phyloP scores from a whole-genome alignment of 2,329 filamentous ascomycete species.

The Colletotrichum sansevieriae region DNA sequence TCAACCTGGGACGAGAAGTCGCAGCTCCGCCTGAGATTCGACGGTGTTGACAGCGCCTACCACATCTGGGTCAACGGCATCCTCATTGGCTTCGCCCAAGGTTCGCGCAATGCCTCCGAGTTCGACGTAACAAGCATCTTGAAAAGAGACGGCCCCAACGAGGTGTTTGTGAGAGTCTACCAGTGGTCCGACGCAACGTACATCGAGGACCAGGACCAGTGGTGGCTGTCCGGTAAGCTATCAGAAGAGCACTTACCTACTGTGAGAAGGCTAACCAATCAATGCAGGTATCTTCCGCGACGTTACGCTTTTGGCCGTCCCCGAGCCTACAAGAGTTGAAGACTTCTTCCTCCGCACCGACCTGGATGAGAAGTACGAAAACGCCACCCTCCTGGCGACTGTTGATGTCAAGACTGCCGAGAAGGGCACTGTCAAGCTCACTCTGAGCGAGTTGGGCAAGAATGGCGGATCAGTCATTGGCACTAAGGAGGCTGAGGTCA shows the following conservation, averaged over 20 bases:
- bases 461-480: slow-evolving; percentile 51
- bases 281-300: slow-evolving; percentile 72
- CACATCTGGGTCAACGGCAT: slow-evolving; percentile 77
- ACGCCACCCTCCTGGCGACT: slow-evolving; percentile 63
- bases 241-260: no score
- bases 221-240: slow-evolving; percentile 71
- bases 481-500: slow-evolving; percentile 46
- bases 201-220: slow-evolving; percentile 78
- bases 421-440: slow-evolving; percentile 55
- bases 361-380: slow-evolving; percentile 64
- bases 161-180: slow-evolving; percentile 75
- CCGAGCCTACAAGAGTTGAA: slow-evolving; percentile 63
- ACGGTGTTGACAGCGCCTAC: slow-evolving; percentile 79
- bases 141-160: slow-evolving; percentile 59
- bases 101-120: slow-evolving; percentile 76
- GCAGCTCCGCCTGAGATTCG: slow-evolving; percentile 74
- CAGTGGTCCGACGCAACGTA: slow-evolving; percentile 78
- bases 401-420: slow-evolving; percentile 56
- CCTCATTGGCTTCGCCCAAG: slow-evolving; percentile 76
- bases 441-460: slow-evolving; percentile 56
- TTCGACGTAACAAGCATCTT: slow-evolving; percentile 73
- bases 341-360: slow-evolving; percentile 69
- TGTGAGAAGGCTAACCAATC: neutral
- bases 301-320: slow-evolving; percentile 71
- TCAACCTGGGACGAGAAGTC: slow-evolving; percentile 55